A percentile compares a stretch with the other conserved stretches of the same genome.
These are phyloP conservation scores for Phytopythium vexans DNA, from an alignment of 352 stramenopile species.

Conservation along the genomic window DNA sequence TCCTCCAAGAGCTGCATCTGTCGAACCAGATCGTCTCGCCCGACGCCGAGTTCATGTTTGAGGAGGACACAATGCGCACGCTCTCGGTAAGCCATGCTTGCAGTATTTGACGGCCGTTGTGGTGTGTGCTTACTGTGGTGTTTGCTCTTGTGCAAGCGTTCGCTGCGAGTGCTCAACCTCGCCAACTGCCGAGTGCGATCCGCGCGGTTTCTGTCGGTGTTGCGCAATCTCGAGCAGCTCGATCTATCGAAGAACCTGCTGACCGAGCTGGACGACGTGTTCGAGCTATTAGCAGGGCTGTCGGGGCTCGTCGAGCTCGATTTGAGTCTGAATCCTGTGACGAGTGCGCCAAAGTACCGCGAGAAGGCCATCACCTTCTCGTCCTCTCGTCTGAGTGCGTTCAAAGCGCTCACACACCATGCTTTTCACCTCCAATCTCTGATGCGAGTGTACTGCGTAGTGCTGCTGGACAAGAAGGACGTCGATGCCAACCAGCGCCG, in stretches of 20 bases:
- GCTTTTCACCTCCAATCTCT: neutral
- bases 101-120: neutral
- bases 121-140: neutral
- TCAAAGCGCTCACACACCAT: neutral
- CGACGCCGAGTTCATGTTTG: conserved; percentile 36
- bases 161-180: conserved; percentile 58
- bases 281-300: conserved; percentile 46
- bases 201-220: conserved; percentile 17
- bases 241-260: conserved; percentile 69
- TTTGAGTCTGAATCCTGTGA: conserved; percentile 57
- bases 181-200: conserved; percentile 47
- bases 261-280: conserved; percentile 63
- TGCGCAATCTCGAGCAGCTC: conserved; percentile 51
- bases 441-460: conserved; percentile 12
- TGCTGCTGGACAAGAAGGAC: conserved; percentile 68
- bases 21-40: conserved; percentile 48
- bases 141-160: conserved; percentile 24
- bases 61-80: conserved; percentile 33
- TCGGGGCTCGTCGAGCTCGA: conserved; percentile 53
- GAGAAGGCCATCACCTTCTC: conserved; percentile 79
- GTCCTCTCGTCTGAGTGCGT: conserved; percentile 41
- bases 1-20: conserved; percentile 63
- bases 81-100: conserved; percentile 25
- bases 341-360: conserved; percentile 47
- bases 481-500: conserved; percentile 65